A percentile compares a stretch with the other conserved stretches of the same genome.
phyloP scores from a whole-genome alignment of 768 basidiomycete species.

The Auricularia sp. region DNA sequence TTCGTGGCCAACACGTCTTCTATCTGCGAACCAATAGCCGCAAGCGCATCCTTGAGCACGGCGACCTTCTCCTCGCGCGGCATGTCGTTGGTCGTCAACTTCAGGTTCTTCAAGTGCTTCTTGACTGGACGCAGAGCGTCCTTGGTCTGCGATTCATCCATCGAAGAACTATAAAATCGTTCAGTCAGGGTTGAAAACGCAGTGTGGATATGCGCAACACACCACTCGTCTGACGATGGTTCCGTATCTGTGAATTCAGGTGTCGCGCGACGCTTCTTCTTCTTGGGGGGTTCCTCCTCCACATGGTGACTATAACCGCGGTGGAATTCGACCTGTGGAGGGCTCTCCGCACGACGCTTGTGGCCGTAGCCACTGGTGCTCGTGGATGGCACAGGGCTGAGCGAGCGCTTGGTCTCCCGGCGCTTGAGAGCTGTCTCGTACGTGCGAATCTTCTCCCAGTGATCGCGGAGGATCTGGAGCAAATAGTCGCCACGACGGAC shows the following conservation, averaged over 20 bases:
- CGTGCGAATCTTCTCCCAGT: constrained; percentile 83
- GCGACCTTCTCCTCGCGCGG: constrained; percentile 92
- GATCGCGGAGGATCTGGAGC: constrained; percentile 69
- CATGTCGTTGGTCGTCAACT: constrained; percentile 86
- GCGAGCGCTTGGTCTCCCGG: constrained; percentile 61
- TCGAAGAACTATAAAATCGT: constrained; percentile 57
- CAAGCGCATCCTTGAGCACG: constrained; percentile 89
- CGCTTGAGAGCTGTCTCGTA: constrained; percentile 72
- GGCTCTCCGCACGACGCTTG: constrained; percentile 72
- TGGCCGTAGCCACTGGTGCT: neutral
- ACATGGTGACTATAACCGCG: neutral
- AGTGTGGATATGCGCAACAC: constrained; percentile 21
- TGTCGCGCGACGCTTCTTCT: constrained; percentile 88
- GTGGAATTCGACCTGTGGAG: constrained; percentile 4
- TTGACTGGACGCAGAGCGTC: constrained; percentile 94
- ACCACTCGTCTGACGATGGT: constrained; percentile 84
- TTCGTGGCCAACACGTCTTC: constrained; percentile 71
- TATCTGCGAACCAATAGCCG: constrained; percentile 87
- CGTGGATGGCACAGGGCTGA: constrained; percentile 44
- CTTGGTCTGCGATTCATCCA: constrained; percentile 90
- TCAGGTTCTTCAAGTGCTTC: constrained; percentile 95
- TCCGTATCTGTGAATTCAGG: constrained; percentile 93
- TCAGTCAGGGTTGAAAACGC: constrained; percentile 6
- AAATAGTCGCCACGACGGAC: constrained; percentile 95
- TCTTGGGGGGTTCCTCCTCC: constrained; percentile 28